Evolutionary conservation across 176 grass and related monocot genomes (phyloP), one percentile per base, ranked within the genome.

Genomic region (Ananas comosus): DNA sequence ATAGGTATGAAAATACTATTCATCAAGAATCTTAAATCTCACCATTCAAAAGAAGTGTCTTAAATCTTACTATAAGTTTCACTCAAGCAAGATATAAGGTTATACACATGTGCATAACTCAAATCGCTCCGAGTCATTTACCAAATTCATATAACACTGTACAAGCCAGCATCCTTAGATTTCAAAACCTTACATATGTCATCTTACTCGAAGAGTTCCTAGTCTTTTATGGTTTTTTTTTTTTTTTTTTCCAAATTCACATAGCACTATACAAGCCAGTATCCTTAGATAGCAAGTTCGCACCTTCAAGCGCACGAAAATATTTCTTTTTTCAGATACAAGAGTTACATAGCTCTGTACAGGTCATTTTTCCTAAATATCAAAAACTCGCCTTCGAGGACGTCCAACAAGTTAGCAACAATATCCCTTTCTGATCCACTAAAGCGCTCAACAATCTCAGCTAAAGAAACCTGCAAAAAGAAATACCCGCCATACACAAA

Each of bases 351-450:
- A 66, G 78, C 70, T 65, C 57, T 48, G 79, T 87, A 97, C 11
- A 78, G 8, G 70, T 51, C 89, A 9, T 97, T 88, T 70, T 77
- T 92, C 80, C 74, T 90, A 67, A 92, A 97, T 50, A 97, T 68
- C 61, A 64, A 13, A 64, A 97, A 97, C 18, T 81, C 83, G 22
- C 69, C 59, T 77, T 92, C 84, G 0, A 90, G 84, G 66, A 42
- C 49, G 53, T 85, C 72, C 80, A 97, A 48, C 22, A 92, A 65
- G 70, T 81, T 61, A 2, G 67, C 29, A 0, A 97, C 79, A 1
- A 29, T 76, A 65, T 97, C 89, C 73, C 68, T 80, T 6, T 75
- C 82, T 19, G 76, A 83, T 10, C 88, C 86, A 21, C 75, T 72
- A 49, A 92, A 97, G 51, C 83, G 82, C 54, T 74, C 65, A 16